Evolutionary conservation across 1,284 basidiomycete genomes (phyloP).

Genomic region (Rhodotorula sp.): DNA sequence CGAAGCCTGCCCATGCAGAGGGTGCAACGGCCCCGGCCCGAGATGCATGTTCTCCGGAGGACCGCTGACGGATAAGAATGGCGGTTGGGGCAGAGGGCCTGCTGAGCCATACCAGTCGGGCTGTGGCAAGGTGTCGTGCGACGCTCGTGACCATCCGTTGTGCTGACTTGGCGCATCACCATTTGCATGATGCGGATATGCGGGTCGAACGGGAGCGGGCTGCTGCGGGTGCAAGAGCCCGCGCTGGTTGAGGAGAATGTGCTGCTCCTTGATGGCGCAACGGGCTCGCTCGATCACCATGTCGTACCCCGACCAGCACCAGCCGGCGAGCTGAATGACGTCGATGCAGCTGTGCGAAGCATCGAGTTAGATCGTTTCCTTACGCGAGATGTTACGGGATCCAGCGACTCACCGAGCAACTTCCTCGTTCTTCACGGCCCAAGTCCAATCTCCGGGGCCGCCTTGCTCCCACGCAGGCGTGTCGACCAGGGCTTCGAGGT

Average conservation of each 20-base stretch:
- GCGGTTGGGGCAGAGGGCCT: not conserved
- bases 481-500: conserved; percentile 19
- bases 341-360: conserved; percentile 18
- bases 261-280: conserved; percentile 11
- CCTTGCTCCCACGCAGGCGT: conserved; percentile 31
- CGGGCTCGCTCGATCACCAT: conserved; percentile 8
- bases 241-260: not conserved
- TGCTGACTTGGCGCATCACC: too few species aligned
- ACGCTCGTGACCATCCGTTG: too few species aligned
- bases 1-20: too few species aligned
- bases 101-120: not conserved
- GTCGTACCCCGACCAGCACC: conserved; percentile 28
- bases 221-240: not conserved
- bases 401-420: conserved; percentile 15
- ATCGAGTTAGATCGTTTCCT: not conserved
- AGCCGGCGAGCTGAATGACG: conserved; percentile 27
- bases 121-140: not conserved
- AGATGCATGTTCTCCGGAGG: too few species aligned
- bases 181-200: not conserved
- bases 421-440: conserved; percentile 25
- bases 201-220: not conserved
- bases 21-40: too few species aligned
- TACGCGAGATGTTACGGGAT: not conserved
- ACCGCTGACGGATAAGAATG: too few species aligned
- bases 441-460: conserved; percentile 18